Percentiles rank a stretch among this genome's conserved stretches.
These are phyloP conservation scores for Sclerotinia borealis DNA, from an alignment of 2,329 filamentous ascomycete genomes.

Conservation along the genomic window DNA sequence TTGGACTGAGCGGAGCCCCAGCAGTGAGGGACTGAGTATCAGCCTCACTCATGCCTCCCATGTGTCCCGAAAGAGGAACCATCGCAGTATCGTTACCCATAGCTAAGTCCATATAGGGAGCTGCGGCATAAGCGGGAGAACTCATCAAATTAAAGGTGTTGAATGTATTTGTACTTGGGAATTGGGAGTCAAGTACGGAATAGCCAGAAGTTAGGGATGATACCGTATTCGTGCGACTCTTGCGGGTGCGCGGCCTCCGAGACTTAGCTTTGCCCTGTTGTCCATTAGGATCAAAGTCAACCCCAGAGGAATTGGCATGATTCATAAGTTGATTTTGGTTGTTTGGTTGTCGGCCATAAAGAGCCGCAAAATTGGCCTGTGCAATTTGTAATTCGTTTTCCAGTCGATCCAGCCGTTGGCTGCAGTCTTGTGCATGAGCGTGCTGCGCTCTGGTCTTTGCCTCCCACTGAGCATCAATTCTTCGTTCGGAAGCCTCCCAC, in stretches of 20 bases:
- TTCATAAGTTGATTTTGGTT: slow-evolving; percentile 29
- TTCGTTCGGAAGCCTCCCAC: slow-evolving; percentile 26
- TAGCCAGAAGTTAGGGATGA: slow-evolving; percentile 29
- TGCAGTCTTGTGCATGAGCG: slow-evolving; percentile 21
- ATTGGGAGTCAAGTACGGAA: slow-evolving; percentile 31
- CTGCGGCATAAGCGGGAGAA: slow-evolving; percentile 44
- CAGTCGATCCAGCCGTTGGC: slow-evolving; percentile 24
- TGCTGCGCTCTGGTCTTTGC: slow-evolving; percentile 23
- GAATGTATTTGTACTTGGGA: slow-evolving; percentile 36
- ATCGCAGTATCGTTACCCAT: slow-evolving; percentile 30
- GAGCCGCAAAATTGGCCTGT: slow-evolving; percentile 16
- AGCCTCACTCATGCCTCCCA: slow-evolving; percentile 49
- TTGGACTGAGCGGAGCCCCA: slow-evolving; percentile 69
- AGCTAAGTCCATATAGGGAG: slow-evolving; percentile 39
- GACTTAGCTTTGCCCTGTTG: slow-evolving; percentile 32
- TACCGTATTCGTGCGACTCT: slow-evolving; percentile 36
- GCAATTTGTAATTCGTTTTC: slow-evolving; percentile 21
- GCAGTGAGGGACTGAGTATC: slow-evolving; percentile 55
- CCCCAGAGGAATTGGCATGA: slow-evolving; percentile 31
- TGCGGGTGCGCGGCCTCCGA: slow-evolving; percentile 35
- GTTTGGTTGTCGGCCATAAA: slow-evolving; percentile 24
- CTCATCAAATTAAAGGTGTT: slow-evolving; percentile 37
- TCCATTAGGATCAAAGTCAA: slow-evolving; percentile 30
- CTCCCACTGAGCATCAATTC: slow-evolving; percentile 32
- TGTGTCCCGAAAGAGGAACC: slow-evolving; percentile 30